phyloP scores from a whole-genome alignment of 305 asterid genomes.

The Plantago lanceolata region DNA sequence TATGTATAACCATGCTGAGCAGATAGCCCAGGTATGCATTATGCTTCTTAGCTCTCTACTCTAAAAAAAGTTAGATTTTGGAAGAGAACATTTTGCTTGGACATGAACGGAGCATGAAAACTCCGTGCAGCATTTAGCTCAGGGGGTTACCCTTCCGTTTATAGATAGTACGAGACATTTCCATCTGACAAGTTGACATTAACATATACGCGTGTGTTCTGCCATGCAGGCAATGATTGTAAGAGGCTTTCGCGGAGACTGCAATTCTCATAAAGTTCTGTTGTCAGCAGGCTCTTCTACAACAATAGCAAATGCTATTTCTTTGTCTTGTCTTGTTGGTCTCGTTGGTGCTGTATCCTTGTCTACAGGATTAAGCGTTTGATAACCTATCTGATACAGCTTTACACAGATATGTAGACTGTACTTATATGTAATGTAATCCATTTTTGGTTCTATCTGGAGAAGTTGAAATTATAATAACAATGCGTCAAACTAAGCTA shows the following conservation, averaged over 20 bases:
- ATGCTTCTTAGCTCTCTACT: background rate
- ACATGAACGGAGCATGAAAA: background rate
- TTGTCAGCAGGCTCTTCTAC: constrained; percentile 68
- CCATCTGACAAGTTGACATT: background rate
- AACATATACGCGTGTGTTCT: background rate
- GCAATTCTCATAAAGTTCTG: constrained; percentile 52
- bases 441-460: background rate
- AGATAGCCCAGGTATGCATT: constrained; percentile 73
- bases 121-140: no score
- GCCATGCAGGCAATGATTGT: constrained; percentile 88
- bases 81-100: background rate
- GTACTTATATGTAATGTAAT: no score
- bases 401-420: no score
- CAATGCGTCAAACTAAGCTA: no score
- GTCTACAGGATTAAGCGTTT: constrained; percentile 33
- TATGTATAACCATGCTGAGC: constrained; percentile 71
- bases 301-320: constrained; percentile 44
- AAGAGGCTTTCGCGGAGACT: constrained; percentile 88
- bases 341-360: constrained; percentile 51
- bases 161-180: background rate
- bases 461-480: no score
- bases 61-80: background rate
- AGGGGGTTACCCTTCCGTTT: background rate
- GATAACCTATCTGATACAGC: constrained; percentile 9
- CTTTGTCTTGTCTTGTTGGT: constrained; percentile 65